Base-by-base conservation (phyloP, 2,329 filamentous ascomycete genomes). In the Chalaropsis thielavioides region DNA sequence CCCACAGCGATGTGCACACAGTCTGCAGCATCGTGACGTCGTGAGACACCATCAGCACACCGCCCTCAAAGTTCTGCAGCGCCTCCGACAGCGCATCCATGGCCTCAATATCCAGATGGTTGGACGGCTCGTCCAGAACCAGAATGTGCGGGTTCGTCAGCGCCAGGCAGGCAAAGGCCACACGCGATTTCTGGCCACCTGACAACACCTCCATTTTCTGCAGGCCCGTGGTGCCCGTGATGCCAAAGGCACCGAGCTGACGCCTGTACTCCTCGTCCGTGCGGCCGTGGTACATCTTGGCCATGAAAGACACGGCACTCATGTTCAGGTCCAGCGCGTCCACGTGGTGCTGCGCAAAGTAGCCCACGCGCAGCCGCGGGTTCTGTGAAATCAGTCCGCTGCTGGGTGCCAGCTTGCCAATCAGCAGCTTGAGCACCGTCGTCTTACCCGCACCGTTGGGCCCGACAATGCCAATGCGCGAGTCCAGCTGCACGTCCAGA, bases 381-480 rank as follows among this genome's bases (percentile, higher is more conserved):
- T 99, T 86, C 71, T 91, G 87, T 6, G 90, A 91, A 69, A 99
- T 95, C 66, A 95, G 73, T 69, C 94, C 94, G 63, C 83, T 81
- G 0, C 86, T 84, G 2, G 94, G 84, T 66, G 84, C 76, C 27
- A 99, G 82, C 71, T 90, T 89, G 68, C 90, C 90, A 69, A 94
- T 96, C 67, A 99, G 86, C n/a, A 99, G 84, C 77, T 96, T 97
- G 70, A 99, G 80, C n/a, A 96, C 88, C 0, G 94, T 99, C 2
- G 94, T 99, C 77, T 99, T 99, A 81, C 94, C 94, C 56, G 94
- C 94, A 76, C 94, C 94, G 81, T 99, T 99, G 72, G 94, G 94
- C 17, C 94, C 94, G n/a, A 99, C 92, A 72, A 99, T 99, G 73
- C 94, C 94, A 71, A 99, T 99, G 69, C 94, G 89, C 8, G 92